Base-by-base conservation (phyloP, 179 eudicot genomes). In the Corrigiola litoralis region DNA sequence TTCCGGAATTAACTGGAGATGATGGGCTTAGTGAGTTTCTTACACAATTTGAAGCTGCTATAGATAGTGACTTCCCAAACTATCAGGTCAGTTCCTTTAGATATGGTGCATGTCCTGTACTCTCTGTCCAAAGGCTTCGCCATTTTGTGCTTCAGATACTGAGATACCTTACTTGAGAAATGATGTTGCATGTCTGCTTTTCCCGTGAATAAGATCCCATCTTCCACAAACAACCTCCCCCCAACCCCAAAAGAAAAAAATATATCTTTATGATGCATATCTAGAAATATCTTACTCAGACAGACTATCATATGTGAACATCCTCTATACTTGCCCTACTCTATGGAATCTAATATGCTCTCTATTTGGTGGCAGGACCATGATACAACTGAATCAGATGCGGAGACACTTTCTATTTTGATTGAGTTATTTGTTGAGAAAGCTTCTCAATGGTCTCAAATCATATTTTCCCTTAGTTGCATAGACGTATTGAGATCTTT, bases 401-500 rank as follows among this genome's bases (percentile, higher is more conserved):
- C 88, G 31, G 95, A 88, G 75, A 88, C 81, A 31, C 85, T 95
- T 23, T 73, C 96, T 25, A 80, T 84, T 82, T 81, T 95, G 72
- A 75, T 80, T 25, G 99, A 91, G 75, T 61, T 95, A 54, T 87
- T 95, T 77, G 75, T 82, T 32, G 97, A 91, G 76, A 95, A 84
- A 80, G 80, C 62, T 45, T 73, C 60, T 56, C 82, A 85, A 52
- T 95, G 97, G 97, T 86, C 90, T 64, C 86, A 87, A 82, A 77
- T 88, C 50, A 73, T 79, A 65, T 74, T 79, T 75, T 81, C 95
- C 67, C 62, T 91, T 32, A 82, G 49, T 58, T 78, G 82, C 57
- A 72, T 91, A 49, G 99, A 95, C 62, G 97, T 91, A 32, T 84
- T 95, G 36, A 78, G 97, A 80, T 95, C 97, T 60, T 95, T 95